phyloP scores from a whole-genome alignment of 768 basidiomycete species.

The Xerocomus spinulosus region DNA sequence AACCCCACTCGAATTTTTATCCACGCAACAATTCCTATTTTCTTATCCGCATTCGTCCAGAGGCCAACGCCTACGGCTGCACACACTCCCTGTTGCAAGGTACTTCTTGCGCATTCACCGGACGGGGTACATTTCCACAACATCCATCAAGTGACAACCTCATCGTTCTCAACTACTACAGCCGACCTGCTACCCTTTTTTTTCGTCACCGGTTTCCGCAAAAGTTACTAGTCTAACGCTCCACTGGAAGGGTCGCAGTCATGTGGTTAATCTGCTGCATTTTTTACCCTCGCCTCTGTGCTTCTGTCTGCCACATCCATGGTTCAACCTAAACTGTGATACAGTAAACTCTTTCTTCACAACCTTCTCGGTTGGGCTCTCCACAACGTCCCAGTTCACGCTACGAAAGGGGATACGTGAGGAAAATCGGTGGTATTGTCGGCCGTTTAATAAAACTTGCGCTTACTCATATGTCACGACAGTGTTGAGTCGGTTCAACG shows the following conservation, averaged over 20 bases:
- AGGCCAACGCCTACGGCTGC: not conserved
- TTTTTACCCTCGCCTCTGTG: not conserved
- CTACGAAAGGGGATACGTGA: conserved; percentile 2
- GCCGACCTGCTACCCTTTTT: conserved; percentile 2
- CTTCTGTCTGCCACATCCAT: not conserved
- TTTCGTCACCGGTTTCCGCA: conserved; percentile 1
- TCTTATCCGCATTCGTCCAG: conserved; percentile 1
- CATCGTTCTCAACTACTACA: conserved; percentile 3
- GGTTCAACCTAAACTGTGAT: conserved; percentile 1
- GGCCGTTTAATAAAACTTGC: too few relatives aligned
- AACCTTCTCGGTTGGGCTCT: conserved; percentile 1
- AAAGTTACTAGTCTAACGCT: not conserved
- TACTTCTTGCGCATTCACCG: not conserved
- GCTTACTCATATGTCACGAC: too few relatives aligned
- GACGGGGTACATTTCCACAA: conserved; percentile 1
- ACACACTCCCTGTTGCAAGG: not conserved
- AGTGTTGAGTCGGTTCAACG: not conserved
- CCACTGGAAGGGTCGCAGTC: not conserved
- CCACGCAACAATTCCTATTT: not conserved
- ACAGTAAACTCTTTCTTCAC: not conserved
- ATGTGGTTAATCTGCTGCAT: not conserved
- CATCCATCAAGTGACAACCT: conserved; percentile 2
- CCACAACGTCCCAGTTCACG: conserved; percentile 3
- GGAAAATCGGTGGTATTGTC: conserved; percentile 16
- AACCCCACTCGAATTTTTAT: not conserved